These are phyloP conservation scores for Saccharomyces hybrid DNA, from an alignment of 1,139 yeast species.

Conservation along the genomic window DNA sequence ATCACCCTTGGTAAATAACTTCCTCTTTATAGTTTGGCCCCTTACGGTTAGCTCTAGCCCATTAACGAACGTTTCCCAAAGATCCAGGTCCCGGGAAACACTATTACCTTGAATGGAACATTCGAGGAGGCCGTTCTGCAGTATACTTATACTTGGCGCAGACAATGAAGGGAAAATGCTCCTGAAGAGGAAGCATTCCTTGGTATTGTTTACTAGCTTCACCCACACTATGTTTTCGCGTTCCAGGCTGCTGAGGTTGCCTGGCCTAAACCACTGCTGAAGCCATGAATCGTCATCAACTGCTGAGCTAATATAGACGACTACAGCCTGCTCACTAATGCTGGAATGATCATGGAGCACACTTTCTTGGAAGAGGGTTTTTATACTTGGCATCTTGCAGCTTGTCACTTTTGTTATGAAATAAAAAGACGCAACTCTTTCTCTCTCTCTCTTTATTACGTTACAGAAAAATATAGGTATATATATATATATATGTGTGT, in stretches of 20 bases:
- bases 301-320: background rate
- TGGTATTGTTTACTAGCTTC: background rate
- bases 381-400: background rate
- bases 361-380: background rate
- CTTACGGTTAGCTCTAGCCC: background rate
- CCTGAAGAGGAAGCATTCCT: background rate
- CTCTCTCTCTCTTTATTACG: background rate
- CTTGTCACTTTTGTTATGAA: background rate
- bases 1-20: background rate
- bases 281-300: background rate
- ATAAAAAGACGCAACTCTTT: background rate
- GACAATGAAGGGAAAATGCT: background rate
- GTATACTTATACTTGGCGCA: background rate
- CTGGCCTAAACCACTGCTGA: background rate
- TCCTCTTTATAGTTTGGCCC: background rate
- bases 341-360: background rate
- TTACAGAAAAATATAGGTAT: background rate
- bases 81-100: background rate
- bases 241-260: background rate
- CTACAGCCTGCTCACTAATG: background rate
- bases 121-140: background rate
- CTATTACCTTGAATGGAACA: background rate
- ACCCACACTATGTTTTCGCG: background rate
- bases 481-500: background rate
- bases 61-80: background rate